Conservation (phyloP, 2,329 filamentous ascomycete genomes). For the Pseudocercospora musae region DNA sequence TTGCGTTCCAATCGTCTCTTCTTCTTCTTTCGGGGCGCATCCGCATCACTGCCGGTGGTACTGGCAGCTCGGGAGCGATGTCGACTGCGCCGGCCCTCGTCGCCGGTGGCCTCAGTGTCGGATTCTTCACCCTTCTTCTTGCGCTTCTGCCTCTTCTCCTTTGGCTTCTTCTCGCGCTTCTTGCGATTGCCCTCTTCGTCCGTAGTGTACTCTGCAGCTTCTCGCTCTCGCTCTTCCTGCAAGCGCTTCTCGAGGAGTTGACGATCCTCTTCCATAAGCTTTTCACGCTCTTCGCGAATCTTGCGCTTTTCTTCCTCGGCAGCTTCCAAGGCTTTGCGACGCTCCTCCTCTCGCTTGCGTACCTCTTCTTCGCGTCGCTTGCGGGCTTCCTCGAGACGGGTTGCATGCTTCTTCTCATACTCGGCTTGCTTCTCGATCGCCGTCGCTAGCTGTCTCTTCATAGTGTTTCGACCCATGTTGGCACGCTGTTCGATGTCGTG, state of each 20-base stretch:
- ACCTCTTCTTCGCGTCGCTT: slow-evolving; percentile 78
- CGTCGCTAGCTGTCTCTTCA: slow-evolving; percentile 85
- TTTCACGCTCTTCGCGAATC: slow-evolving; percentile 80
- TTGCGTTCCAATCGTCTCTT: slow-evolving; percentile 59
- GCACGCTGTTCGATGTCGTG: slow-evolving; percentile 90
- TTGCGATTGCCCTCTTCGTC: slow-evolving; percentile 78
- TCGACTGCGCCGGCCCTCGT: slow-evolving; percentile 40
- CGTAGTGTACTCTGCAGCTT: slow-evolving; percentile 71
- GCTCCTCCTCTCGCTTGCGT: slow-evolving; percentile 71
- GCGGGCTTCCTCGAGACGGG: slow-evolving; percentile 77
- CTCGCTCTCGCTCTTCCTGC: slow-evolving; percentile 65
- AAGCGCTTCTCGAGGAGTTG: slow-evolving; percentile 66
- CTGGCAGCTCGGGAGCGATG: slow-evolving; percentile 31
- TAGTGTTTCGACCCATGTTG: slow-evolving; percentile 95
- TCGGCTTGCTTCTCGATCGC: slow-evolving; percentile 80
- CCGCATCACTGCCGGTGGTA: slow-evolving; percentile 40
- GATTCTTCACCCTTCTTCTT: slow-evolving; percentile 60
- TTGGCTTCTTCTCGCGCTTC: slow-evolving; percentile 69
- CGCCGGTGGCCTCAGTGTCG: slow-evolving; percentile 49
- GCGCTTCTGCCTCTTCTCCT: slow-evolving; percentile 41
- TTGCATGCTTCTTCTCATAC: slow-evolving; percentile 89
- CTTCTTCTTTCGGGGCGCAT: slow-evolving; percentile 62
- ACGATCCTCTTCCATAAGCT: slow-evolving; percentile 71
- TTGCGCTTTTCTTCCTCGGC: slow-evolving; percentile 73
- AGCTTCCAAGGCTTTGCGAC: slow-evolving; percentile 62